Base-by-base conservation (phyloP, 1,139 yeast species). In the Lodderomyces pseudojiufengensis region DNA sequence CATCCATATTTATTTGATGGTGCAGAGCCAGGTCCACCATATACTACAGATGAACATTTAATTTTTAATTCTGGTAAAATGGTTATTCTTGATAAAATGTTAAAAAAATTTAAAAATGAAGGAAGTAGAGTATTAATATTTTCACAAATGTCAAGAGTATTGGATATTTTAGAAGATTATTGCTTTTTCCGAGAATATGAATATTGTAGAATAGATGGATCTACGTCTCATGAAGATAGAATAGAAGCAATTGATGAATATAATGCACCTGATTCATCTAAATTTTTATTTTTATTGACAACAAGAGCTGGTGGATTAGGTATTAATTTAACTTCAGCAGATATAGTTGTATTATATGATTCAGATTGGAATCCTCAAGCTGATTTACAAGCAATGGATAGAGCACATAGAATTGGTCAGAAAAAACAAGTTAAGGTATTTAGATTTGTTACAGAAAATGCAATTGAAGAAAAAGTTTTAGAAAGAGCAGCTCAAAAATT, bases 291-390 rank as follows among this genome's bases (percentile, higher is more conserved):
- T 51, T 63, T 92, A 48, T 69, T 92, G 44, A 92, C 98, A 0
- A 92, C 98, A 0, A 79, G 98, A 59, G 98, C 98, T n/a, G 98
- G 98, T 62, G 98, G 98, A 9, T 69, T 92, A 40, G 98, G 98
- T 54, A 92, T 92, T 52, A 92, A 92, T 54, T 72, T 92, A 53
- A 90, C 97, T 0, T 76, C 87, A 22, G 98, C 98, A 2, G 97
- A 92, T 59, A 78, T 83, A 40, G 98, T 92, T 38, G 76, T 92
- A 7, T 63, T 92, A 25, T 92, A 80, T 53, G 98, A 92, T 59
- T 86, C 96, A 1, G 98, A 92, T 61, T 92, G 98, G 98, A 92
- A 92, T 54, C 98, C 98, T 1, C 98, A 92, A 56, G 97, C 97
- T 0, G 98, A 92, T 70, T 70, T 92, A 50, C 98, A 92, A 61